Conservation (phyloP, 106 monocot genomes). For the Platanthera zijinensis region DNA sequence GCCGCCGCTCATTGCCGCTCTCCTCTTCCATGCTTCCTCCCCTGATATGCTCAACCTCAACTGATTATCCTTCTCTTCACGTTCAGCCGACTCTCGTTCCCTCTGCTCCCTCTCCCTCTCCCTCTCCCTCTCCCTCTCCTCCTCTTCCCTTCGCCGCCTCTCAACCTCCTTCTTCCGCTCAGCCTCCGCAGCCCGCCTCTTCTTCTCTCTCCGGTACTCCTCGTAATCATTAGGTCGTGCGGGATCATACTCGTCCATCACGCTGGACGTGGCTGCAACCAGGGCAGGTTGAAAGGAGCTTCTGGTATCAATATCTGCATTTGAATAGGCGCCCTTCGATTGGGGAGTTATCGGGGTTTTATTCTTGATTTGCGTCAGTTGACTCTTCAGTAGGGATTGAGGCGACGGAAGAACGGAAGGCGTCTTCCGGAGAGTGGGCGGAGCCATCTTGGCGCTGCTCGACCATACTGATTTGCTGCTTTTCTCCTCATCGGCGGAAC, state of each 20-base stretch:
- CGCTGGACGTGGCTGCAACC: conserved; percentile 64
- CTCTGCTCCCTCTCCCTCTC: conserved; percentile 56
- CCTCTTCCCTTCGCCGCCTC: conserved; percentile 71
- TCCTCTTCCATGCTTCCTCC: conserved; percentile 91
- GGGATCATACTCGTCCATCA: conserved; percentile 88
- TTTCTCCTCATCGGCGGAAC: conserved; percentile 62
- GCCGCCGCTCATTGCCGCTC: conserved; percentile 73
- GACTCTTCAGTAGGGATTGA: conserved; percentile 48
- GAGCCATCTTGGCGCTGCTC: conserved; percentile 92
- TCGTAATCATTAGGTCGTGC: conserved; percentile 97
- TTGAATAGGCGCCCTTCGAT: conserved; percentile 14
- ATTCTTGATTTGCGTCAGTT: conserved; percentile 36
- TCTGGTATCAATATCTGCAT: conserved; percentile 22
- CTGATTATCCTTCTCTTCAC: conserved; percentile 47
- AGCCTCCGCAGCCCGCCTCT: conserved; percentile 52
- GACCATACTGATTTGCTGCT: conserved; percentile 78
- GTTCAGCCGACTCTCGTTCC: conserved; percentile 55
- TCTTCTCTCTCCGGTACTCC: conserved; percentile 80
- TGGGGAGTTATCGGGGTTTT: conserved; percentile 28
- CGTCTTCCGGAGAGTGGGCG: conserved; percentile 71
- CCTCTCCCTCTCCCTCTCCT: conserved; percentile 53
- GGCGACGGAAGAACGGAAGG: conserved; percentile 49
- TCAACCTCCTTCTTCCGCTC: conserved; percentile 82
- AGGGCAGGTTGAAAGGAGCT: conserved; percentile 71
- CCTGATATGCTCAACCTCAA: conserved; percentile 75